Evolutionary conservation across 495 filamentous ascomycete genomes (phyloP).

Genomic region (Arthonia radiata): DNA sequence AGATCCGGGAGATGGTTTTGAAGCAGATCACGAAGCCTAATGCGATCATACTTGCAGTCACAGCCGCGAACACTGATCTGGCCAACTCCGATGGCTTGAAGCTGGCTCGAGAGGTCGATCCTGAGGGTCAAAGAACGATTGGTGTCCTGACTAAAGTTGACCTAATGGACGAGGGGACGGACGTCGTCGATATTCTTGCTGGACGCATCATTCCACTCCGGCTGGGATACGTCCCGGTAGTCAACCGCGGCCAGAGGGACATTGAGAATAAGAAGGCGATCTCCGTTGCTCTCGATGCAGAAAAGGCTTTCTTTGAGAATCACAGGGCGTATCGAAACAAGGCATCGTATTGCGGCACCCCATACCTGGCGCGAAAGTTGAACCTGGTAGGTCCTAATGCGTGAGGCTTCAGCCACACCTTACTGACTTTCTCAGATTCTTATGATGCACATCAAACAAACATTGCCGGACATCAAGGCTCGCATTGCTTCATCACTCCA

Average conservation of each 20-base stretch:
- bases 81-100: conserved; percentile 97
- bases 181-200: conserved; percentile 97
- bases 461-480: conserved; percentile 90
- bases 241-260: conserved; percentile 96
- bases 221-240: conserved; percentile 91
- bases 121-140: conserved; percentile 93
- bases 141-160: conserved; percentile 98
- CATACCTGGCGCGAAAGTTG: conserved; percentile 85
- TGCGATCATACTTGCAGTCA: conserved; percentile 92
- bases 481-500: conserved; percentile 78
- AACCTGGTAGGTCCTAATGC: conserved; percentile 38
- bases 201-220: conserved; percentile 92
- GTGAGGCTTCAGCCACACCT: not conserved
- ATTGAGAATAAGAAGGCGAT: conserved; percentile 94
- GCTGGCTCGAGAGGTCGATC: conserved; percentile 89
- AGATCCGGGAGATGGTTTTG: conserved; percentile 96
- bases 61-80: conserved; percentile 87
- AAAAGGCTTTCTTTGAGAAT: conserved; percentile 94
- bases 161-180: conserved; percentile 97
- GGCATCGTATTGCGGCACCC: conserved; percentile 92
- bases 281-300: conserved; percentile 73
- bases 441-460: conserved; percentile 99
- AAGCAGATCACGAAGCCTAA: conserved; percentile 98
- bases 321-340: conserved; percentile 98
- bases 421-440: conserved; percentile 38